Base-by-base conservation (phyloP, 805 yeast genomes). In the Spathaspora sp. region DNA sequence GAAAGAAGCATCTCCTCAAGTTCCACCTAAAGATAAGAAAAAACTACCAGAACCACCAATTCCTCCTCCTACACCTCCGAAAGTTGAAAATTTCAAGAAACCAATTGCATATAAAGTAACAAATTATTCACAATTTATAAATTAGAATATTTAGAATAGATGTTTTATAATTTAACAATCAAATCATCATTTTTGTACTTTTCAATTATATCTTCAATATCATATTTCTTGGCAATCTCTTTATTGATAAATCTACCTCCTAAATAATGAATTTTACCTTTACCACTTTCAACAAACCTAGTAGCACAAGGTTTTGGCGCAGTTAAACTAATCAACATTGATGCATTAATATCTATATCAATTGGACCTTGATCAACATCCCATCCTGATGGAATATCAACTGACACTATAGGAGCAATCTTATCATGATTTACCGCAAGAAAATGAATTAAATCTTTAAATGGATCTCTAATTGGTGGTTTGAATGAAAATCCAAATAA, bases 311-410 rank as follows among this genome's bases (percentile, higher is more conserved):
- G 94, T 63, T 94, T 94, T 8, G 99, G 99, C 0, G 97, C 97
- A 0, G 98, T 92, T 47, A 94, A 72, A 48, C 96, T 87, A 9
- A 94, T 84, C 46, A 94, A 73, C 57, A 83, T 82, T 5, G 77
- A 67, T 0, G 97, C 96, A 23, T 73, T 73, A 51, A 87, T 78
- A 23, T 64, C 66, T 17, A 67, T 67, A 1, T 66, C 68, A 1
- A 54, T 60, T 0, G 94, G 96, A 0, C 99, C 99, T 7, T 77
- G 62, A 61, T 94, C 96, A 10, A 94, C 98, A 62, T 92, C 93
- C 99, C 99, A 94, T 0, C 97, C 97, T 1, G 96, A 87, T 0
- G 99, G 99, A 46, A 93, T 82, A 66, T 94, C 99, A 1, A 94
- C 88, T 0, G 96, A 81, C 0, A 89, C 79, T 1, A 91, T 80